Percentiles rank a stretch among this genome's conserved stretches.
These are phyloP conservation scores for Cyberlindnera subsufficiens DNA, from an alignment of 805 yeast species.

Conservation along the genomic window DNA sequence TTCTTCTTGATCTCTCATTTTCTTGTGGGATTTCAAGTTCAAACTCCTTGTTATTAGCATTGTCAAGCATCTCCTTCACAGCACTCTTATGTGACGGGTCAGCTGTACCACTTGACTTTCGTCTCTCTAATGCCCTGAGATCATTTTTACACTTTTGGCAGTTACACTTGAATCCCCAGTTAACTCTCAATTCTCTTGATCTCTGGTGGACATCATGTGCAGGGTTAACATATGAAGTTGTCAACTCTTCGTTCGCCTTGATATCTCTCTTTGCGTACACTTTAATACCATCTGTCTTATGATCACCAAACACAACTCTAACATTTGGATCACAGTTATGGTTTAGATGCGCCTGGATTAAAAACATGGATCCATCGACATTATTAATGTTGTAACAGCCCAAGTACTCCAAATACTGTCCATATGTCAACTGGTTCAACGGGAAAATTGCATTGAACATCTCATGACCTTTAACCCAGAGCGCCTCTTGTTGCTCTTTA, in stretches of 20 bases:
- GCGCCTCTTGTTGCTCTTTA: constrained; percentile 46
- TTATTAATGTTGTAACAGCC: constrained; percentile 77
- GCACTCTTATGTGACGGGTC: constrained; percentile 21
- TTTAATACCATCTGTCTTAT: constrained; percentile 46
- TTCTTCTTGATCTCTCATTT: constrained; percentile 41
- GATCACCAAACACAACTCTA: constrained; percentile 39
- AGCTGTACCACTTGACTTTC: constrained; percentile 35
- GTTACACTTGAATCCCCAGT: constrained; percentile 74
- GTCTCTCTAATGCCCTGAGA: constrained; percentile 35
- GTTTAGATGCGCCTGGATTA: constrained; percentile 64
- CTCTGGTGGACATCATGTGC: constrained; percentile 55
- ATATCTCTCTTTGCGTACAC: constrained; percentile 56
- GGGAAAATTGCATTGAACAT: constrained; percentile 46
- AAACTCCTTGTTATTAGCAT: constrained; percentile 35
- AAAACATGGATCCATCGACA: constrained; percentile 54
- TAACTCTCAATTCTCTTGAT: constrained; percentile 56
- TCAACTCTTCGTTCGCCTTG: constrained; percentile 58
- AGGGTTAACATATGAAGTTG: constrained; percentile 68
- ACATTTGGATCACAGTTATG: constrained; percentile 76
- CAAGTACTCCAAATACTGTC: constrained; percentile 52
- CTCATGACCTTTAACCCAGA: constrained; percentile 56
- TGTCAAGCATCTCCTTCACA: constrained; percentile 42
- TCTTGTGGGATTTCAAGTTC: constrained; percentile 41
- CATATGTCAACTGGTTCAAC: constrained; percentile 32
- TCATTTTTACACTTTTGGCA: constrained; percentile 65